These are phyloP conservation scores for Dendrocalamus latiflorus DNA, from an alignment of 202 grass and related monocot genomes.

Conservation along the genomic window DNA sequence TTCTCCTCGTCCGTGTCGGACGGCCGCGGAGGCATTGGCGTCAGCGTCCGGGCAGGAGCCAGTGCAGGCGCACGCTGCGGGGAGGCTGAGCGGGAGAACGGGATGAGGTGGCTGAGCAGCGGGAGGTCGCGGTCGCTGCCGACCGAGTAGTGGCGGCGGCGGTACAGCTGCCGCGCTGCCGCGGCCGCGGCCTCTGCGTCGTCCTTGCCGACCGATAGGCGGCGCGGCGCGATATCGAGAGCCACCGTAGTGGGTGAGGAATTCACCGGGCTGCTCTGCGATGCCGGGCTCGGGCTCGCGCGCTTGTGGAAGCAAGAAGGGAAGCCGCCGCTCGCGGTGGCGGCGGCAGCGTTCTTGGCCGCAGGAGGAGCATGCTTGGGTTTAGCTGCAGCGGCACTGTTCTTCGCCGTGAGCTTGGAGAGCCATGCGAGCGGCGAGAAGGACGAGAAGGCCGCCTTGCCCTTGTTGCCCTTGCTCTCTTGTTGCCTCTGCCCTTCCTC, in stretches of 20 bases:
- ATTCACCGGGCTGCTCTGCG: slow-evolving; percentile 2
- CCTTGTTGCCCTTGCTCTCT: slow-evolving; percentile 17
- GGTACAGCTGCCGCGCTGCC: not conserved
- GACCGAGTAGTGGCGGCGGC: slow-evolving; percentile 51
- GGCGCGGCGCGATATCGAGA: slow-evolving; percentile 21
- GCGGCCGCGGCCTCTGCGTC: slow-evolving; percentile 10
- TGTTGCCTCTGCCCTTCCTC: not conserved
- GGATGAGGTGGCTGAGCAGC: slow-evolving; percentile 34
- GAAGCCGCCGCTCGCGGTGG: not conserved
- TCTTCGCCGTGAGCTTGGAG: slow-evolving; percentile 45
- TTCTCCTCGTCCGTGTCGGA: slow-evolving; percentile 40
- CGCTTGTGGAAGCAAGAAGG: slow-evolving; percentile 23
- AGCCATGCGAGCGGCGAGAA: slow-evolving; percentile 69
- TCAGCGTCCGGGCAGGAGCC: slow-evolving; percentile 8
- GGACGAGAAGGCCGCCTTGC: slow-evolving; percentile 38
- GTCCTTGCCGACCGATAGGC: slow-evolving; percentile 66
- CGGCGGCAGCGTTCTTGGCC: not conserved
- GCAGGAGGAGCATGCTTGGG: slow-evolving; percentile 6
- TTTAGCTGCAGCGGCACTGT: not conserved
- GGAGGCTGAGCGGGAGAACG: slow-evolving; percentile 41
- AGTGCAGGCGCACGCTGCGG: not conserved
- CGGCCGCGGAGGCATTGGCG: slow-evolving; percentile 18
- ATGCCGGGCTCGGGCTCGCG: not conserved
- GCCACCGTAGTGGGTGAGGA: not conserved
- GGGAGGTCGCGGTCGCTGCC: slow-evolving; percentile 52